Conservation (phyloP, 805 yeast species). For the Candida jianshihensis region DNA sequence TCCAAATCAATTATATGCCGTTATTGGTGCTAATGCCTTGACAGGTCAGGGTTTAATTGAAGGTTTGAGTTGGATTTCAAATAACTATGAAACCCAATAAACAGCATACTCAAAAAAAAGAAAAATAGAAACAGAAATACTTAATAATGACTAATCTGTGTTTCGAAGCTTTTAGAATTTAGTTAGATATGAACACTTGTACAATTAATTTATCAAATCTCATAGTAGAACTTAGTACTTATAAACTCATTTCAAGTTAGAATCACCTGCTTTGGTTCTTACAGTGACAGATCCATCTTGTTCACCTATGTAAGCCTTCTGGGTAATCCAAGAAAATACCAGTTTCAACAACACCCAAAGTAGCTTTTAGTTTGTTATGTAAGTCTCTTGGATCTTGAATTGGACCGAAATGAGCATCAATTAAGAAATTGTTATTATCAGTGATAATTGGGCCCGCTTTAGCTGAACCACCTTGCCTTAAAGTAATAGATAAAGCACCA, state of each 20-base stretch:
- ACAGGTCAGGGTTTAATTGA: constrained; percentile 88
- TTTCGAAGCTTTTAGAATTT: neutral
- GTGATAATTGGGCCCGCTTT: constrained; percentile 98
- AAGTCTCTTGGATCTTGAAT: constrained; percentile 46
- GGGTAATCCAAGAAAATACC: constrained; percentile 77
- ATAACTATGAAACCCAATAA: constrained; percentile 36
- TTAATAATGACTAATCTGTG: neutral
- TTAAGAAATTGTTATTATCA: constrained; percentile 87
- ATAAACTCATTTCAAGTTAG: constrained; percentile 1
- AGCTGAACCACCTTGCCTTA: constrained; percentile 83
- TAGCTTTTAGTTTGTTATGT: constrained; percentile 57
- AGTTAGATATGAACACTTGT: too few relatives aligned
- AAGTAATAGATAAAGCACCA: constrained; percentile 56
- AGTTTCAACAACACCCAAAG: constrained; percentile 95
- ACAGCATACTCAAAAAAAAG: neutral
- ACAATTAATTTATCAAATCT: too few relatives aligned
- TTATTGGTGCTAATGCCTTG: constrained; percentile 83
- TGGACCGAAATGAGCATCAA: constrained; percentile 89
- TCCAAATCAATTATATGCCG: constrained; percentile 78
- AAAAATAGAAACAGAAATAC: neutral
- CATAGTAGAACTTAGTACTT: neutral
- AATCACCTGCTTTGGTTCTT: constrained; percentile 22
- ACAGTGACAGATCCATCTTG: constrained; percentile 55
- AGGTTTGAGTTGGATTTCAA: constrained; percentile 80
- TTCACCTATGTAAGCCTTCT: constrained; percentile 83